Conservation (phyloP, 2,329 filamentous ascomycete species). For the Myriangium duriaei region DNA sequence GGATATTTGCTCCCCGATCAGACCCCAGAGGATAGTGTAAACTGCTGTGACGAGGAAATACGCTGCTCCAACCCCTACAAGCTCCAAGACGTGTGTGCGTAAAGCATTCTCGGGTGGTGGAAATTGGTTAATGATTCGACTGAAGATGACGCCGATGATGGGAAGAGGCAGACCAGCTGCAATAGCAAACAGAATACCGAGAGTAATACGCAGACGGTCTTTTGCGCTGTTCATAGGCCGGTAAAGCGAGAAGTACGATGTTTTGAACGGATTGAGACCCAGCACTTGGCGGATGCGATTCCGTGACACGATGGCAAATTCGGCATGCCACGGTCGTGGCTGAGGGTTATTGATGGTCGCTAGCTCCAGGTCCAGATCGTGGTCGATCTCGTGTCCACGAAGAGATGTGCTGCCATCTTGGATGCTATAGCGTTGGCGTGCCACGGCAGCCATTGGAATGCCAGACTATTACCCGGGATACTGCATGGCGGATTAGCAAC, state of each 20-base stretch:
- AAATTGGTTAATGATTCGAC: slow-evolving; percentile 38
- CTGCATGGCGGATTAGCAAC: not conserved
- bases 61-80: slow-evolving; percentile 33
- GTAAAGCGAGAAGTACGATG: slow-evolving; percentile 39
- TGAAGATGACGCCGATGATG: slow-evolving; percentile 33
- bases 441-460: not conserved
- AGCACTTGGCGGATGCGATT: slow-evolving; percentile 27
- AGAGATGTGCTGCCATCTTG: slow-evolving; percentile 15
- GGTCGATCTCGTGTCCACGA: slow-evolving; percentile 17
- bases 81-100: slow-evolving; percentile 27
- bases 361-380: slow-evolving; percentile 22
- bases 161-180: slow-evolving; percentile 30
- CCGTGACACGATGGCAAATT: slow-evolving; percentile 21
- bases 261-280: slow-evolving; percentile 32
- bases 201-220: slow-evolving; percentile 25
- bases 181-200: slow-evolving; percentile 26
- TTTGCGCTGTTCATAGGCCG: slow-evolving; percentile 29
- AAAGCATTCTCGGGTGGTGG: slow-evolving; percentile 35
- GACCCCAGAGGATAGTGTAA: slow-evolving; percentile 38
- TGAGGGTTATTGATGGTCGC: slow-evolving; percentile 24
- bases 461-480: not conserved
- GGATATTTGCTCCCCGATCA: slow-evolving; percentile 38
- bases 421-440: not conserved
- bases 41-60: slow-evolving; percentile 40
- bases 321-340: slow-evolving; percentile 20